phyloP scores from a whole-genome alignment of 768 basidiomycete genomes.

The Termitomyces sp. region DNA sequence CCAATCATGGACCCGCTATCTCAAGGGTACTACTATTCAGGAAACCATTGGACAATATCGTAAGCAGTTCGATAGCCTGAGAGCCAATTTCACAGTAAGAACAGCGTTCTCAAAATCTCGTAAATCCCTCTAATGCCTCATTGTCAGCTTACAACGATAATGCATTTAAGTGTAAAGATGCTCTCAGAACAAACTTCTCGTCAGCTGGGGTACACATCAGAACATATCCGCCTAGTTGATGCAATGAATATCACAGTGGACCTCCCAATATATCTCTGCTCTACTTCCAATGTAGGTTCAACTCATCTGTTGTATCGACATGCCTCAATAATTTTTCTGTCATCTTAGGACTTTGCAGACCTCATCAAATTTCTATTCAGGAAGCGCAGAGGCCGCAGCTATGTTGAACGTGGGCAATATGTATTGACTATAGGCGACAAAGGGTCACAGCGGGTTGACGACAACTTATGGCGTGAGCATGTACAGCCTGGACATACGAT shows the following conservation, averaged over 20 bases:
- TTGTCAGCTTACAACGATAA: conserved; percentile 5
- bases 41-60: conserved; percentile 7
- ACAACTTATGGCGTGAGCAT: neutral
- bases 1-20: conserved; percentile 8
- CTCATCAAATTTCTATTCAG: conserved; percentile 12
- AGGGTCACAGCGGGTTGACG: neutral
- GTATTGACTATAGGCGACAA: neutral
- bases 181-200: conserved; percentile 2
- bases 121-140: too few relatives aligned
- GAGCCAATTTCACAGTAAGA: conserved; percentile 8
- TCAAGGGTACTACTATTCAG: neutral
- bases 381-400: conserved; percentile 7
- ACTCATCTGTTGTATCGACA: neutral
- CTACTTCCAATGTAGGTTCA: conserved; percentile 1
- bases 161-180: conserved; percentile 2
- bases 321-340: too few relatives aligned
- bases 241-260: conserved; percentile 10
- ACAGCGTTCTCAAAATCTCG: neutral
- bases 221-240: conserved; percentile 10
- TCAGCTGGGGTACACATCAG: conserved; percentile 6
- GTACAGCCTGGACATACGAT: conserved; percentile 9
- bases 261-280: conserved; percentile 13
- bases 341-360: conserved; percentile 16
- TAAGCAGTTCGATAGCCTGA: conserved; percentile 7
- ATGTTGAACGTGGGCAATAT: conserved; percentile 10